Evolutionary conservation across 371 early-diverging fungal species (phyloP), one percentile per base, ranked within the genome.

Genomic region (Mortierella polycephala): DNA sequence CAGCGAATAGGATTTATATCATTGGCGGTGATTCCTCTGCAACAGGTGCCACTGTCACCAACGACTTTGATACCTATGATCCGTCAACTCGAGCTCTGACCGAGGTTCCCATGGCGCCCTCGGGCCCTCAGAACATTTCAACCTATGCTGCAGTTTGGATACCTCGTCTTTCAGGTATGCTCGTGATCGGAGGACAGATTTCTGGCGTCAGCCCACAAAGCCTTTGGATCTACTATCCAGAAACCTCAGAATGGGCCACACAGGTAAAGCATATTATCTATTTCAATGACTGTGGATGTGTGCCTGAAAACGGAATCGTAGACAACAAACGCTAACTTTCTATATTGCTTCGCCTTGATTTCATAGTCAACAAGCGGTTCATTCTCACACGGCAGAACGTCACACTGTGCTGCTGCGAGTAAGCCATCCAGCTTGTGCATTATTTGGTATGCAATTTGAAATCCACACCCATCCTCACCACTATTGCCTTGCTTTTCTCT

Each of bases 141-240:
- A 70, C 76, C 14, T 75, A 75, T 63, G 70, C 66, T 0, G 65
- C 76, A 0, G 76, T 67, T 4, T 75, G 76, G 76, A 12, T 70
- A 10, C 37, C 56, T 18, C 41, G 50, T 11, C 58, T 50, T 20
- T 51, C 64, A 1, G 42, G 39, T 1, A 70, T 75, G 70, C 12
- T 75, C 16, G 20, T 75, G 37, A 63, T 75, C 20, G 76, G 76
- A 0, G 76, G 76, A 0, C 42, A 23, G 47, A 45, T 18, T 4
- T 39, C 37, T 1, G 46, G 37, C 2, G 23, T 1, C 21, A 58
- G 18, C 8, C 46, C 60, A 0, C 46, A 64, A 9, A 40, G 40
- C 13, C 41, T 55, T 40, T 75, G 51, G 47, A n/a, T 59, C 16
- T 75, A 67, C 39, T 50, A 23, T 18, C 70, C 76, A 9, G 14